Conservation (phyloP, 371 early-diverging fungal genomes). For the Funneliformis caledonium region DNA sequence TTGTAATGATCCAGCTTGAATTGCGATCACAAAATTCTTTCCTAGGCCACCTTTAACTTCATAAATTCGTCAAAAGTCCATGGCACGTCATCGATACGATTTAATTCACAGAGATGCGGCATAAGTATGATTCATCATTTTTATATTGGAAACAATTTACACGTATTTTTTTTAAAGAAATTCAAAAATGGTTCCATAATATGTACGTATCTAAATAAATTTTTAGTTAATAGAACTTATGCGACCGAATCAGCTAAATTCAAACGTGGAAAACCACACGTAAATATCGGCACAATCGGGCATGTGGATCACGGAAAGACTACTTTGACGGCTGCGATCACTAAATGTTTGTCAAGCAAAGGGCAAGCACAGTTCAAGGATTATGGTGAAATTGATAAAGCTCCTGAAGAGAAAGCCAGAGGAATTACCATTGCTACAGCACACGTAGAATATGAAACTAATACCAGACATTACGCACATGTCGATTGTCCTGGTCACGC, state of each 20-base stretch:
- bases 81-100: not conserved
- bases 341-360: conserved; percentile 84
- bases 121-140: too few species aligned
- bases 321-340: conserved; percentile 99
- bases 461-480: conserved; percentile 91
- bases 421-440: conserved; percentile 97
- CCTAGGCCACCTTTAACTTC: not conserved
- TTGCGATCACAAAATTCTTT: conserved; percentile 16
- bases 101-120: not conserved
- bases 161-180: not conserved
- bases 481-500: conserved; percentile 99
- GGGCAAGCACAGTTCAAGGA: conserved; percentile 91
- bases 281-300: conserved; percentile 99
- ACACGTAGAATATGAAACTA: conserved; percentile 96
- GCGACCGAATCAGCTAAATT: conserved; percentile 32
- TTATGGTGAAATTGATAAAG: conserved; percentile 97
- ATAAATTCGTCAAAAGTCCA: not conserved
- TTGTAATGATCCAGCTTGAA: conserved; percentile 25
- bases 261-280: conserved; percentile 59
- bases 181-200: not conserved
- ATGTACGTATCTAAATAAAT: not conserved
- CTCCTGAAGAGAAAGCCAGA: conserved; percentile 96
- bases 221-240: conserved; percentile 14
- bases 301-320: conserved; percentile 99
- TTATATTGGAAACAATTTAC: too few species aligned